phyloP scores from a whole-genome alignment of 2,329 filamentous ascomycete genomes.

The Colletotrichum agaves region DNA sequence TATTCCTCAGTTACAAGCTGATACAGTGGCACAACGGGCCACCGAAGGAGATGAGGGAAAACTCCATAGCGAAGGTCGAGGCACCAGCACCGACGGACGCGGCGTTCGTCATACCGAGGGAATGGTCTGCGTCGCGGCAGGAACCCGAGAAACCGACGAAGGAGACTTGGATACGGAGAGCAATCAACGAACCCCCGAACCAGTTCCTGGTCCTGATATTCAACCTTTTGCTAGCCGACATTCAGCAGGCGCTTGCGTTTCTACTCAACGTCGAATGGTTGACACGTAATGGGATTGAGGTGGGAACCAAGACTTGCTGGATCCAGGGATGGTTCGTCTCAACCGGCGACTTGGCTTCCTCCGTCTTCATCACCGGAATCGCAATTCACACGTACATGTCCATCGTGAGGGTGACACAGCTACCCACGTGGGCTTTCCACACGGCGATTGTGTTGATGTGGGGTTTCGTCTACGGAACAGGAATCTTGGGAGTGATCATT shows the following conservation, averaged over 20 bases:
- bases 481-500: slow-evolving; percentile 59
- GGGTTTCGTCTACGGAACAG: slow-evolving; percentile 68
- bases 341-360: slow-evolving; percentile 72
- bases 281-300: slow-evolving; percentile 61
- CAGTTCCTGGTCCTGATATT: slow-evolving; percentile 77
- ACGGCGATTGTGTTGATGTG: slow-evolving; percentile 60
- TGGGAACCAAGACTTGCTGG: slow-evolving; percentile 65
- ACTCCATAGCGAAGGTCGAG: slow-evolving; percentile 15
- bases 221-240: slow-evolving; percentile 75
- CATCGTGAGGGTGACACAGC: slow-evolving; percentile 65
- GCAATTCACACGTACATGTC: slow-evolving; percentile 74
- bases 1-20: slow-evolving; percentile 50
- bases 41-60: slow-evolving; percentile 31
- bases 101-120: slow-evolving; percentile 42
- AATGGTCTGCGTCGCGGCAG: slow-evolving; percentile 40
- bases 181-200: slow-evolving; percentile 59
- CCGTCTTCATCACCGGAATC: slow-evolving; percentile 74
- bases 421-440: slow-evolving; percentile 63
- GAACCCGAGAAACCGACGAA: slow-evolving; percentile 23
- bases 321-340: slow-evolving; percentile 77
- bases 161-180: slow-evolving; percentile 38
- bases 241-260: slow-evolving; percentile 73
- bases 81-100: slow-evolving; percentile 37
- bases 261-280: slow-evolving; percentile 71
- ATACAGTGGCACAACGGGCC: slow-evolving; percentile 46